Conservation (phyloP, 257 asterid species). For the Prunella vulgaris region DNA sequence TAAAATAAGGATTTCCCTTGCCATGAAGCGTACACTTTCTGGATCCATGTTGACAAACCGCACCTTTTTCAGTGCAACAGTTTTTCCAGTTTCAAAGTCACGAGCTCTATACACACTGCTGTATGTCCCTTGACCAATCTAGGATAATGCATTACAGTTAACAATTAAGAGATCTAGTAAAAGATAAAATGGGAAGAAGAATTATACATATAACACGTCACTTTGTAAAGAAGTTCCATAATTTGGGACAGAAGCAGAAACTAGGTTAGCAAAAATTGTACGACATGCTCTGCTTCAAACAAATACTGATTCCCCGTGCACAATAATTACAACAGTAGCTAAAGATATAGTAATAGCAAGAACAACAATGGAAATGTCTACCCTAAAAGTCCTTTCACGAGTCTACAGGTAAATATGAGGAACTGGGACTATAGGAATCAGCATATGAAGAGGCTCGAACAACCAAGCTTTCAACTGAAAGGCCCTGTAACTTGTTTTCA, state of each 20-base stretch:
- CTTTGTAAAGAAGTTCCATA: background rate
- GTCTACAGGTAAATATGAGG: background rate
- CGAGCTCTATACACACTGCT: constrained; percentile 92
- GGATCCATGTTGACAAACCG: constrained; percentile 92
- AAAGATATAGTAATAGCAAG: background rate
- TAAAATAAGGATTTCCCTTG: constrained; percentile 80
- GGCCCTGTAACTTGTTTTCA: background rate
- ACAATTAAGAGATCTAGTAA: constrained; percentile 3
- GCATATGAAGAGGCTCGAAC: background rate
- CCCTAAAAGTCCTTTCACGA: background rate
- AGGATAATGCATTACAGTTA: constrained; percentile 22
- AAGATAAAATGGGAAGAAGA: background rate
- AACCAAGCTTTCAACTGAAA: background rate
- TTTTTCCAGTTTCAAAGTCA: constrained; percentile 76
- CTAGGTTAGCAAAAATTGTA: background rate
- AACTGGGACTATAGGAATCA: background rate
- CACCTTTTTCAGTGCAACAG: constrained; percentile 84
- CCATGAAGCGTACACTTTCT: constrained; percentile 93
- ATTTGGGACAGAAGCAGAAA: constrained; percentile 13
- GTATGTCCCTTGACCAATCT: constrained; percentile 97
- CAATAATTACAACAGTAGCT: background rate
- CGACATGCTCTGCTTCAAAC: background rate
- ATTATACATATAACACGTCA: background rate
- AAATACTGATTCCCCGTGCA: background rate
- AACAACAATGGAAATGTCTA: background rate